phyloP scores from a whole-genome alignment of 768 basidiomycete genomes.

The Trametes elegans region DNA sequence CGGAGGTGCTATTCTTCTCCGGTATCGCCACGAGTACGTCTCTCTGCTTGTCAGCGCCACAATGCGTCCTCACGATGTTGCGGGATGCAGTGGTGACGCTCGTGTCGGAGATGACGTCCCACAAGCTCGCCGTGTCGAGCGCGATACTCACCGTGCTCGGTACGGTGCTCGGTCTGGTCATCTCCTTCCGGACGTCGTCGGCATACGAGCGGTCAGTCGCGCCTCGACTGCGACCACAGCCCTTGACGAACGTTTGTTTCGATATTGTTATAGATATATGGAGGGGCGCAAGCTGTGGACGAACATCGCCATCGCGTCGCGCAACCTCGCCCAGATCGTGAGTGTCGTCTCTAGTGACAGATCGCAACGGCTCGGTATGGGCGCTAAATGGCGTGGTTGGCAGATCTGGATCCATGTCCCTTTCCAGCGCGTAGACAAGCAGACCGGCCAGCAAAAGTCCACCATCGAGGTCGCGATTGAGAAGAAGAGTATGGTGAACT shows the following conservation, averaged over 20 bases:
- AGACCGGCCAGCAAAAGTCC: constrained; percentile 30
- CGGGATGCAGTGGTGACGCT: constrained; percentile 49
- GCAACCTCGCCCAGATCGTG: constrained; percentile 60
- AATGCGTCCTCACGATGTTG: neutral
- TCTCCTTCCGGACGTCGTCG: constrained; percentile 71
- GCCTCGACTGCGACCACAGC: neutral
- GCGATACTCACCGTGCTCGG: constrained; percentile 67
- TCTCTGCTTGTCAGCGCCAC: constrained; percentile 24
- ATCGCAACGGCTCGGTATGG: neutral
- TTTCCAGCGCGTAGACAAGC: constrained; percentile 38
- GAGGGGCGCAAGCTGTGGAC: constrained; percentile 75
- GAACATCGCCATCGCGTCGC: constrained; percentile 52
- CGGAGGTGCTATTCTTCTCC: constrained; percentile 60
- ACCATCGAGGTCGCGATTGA: constrained; percentile 55
- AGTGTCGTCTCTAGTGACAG: constrained; percentile 25
- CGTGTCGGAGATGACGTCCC: constrained; percentile 48
- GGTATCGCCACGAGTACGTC: constrained; percentile 52
- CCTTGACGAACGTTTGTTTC: neutral
- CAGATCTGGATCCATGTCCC: constrained; percentile 61
- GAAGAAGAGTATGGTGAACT: constrained; percentile 73
- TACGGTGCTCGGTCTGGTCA: constrained; percentile 69
- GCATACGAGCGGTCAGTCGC: constrained; percentile 59
- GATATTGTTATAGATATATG: constrained; percentile 46
- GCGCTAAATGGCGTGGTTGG: neutral
- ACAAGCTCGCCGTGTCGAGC: constrained; percentile 50